These are phyloP conservation scores for Apiospora kogelbergensis DNA, from an alignment of 2,329 filamentous ascomycete species.

Conservation along the genomic window DNA sequence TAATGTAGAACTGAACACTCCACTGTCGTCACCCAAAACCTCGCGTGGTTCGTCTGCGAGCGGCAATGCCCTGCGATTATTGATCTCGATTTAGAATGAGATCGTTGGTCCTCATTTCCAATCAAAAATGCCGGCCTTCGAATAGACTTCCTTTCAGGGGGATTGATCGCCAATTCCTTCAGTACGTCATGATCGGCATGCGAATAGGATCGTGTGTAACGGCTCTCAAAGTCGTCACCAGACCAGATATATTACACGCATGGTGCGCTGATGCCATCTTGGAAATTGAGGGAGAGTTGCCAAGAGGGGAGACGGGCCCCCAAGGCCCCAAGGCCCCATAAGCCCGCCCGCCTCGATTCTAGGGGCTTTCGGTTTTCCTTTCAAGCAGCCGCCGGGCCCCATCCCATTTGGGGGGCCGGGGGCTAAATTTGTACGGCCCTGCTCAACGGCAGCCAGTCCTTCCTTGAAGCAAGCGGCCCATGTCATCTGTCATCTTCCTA, in stretches of 20 bases:
- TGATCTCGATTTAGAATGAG: slow-evolving; percentile 1
- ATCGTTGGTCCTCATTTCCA: slow-evolving; percentile 7
- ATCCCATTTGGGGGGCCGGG: background rate
- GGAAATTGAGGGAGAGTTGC: background rate
- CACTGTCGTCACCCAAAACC: background rate
- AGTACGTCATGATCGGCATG: slow-evolving; percentile 4
- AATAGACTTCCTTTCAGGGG: background rate
- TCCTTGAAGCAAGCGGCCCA: background rate
- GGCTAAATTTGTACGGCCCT: background rate
- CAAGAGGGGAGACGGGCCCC: background rate
- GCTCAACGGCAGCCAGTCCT: background rate
- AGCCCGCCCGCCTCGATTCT: background rate
- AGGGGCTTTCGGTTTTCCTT: background rate
- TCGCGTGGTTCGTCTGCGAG: background rate
- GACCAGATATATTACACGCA: background rate
- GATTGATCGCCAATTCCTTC: background rate
- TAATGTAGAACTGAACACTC: background rate
- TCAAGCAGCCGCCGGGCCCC: background rate
- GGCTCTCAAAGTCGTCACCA: background rate
- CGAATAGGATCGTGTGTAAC: background rate
- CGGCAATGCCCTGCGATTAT: background rate
- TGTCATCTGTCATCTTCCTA: background rate
- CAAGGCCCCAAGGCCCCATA: no score
- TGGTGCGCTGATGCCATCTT: background rate
- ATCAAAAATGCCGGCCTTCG: background rate